These are phyloP conservation scores for Heterobasidion occidentale DNA, from an alignment of 1,284 basidiomycete genomes.

Conservation along the genomic window DNA sequence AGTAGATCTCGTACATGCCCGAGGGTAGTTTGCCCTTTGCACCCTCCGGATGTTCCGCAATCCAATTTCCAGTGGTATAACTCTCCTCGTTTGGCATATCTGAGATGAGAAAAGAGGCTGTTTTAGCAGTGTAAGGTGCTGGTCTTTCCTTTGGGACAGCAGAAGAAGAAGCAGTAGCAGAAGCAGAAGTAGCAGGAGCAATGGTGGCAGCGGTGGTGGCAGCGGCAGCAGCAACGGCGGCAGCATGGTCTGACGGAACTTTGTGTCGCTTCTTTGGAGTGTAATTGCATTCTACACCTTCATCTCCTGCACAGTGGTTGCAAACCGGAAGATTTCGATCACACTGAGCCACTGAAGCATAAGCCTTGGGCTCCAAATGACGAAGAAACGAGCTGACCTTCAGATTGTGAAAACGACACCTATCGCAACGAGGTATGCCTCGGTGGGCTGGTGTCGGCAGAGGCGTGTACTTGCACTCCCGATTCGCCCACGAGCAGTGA, in stretches of 20 bases:
- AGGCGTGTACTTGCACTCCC: conserved; percentile 65
- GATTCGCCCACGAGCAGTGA: conserved; percentile 57
- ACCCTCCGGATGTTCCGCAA: conserved; percentile 13
- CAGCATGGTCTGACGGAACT: conserved; percentile 36
- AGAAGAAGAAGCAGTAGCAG: no score
- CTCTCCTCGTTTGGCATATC: conserved; percentile 24
- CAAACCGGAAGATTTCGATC: conserved; percentile 64
- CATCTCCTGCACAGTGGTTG: conserved; percentile 49
- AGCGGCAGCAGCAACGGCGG: conserved; percentile 9
- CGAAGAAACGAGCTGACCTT: conserved; percentile 36
- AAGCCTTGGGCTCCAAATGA: conserved; percentile 2
- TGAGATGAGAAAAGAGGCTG: conserved; percentile 43
- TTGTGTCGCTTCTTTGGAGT: conserved; percentile 62
- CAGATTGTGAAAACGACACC: conserved; percentile 54
- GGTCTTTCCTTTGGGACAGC: conserved; percentile 19
- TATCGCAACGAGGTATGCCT: conserved; percentile 65
- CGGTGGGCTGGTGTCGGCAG: conserved; percentile 66
- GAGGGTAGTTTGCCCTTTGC: conserved; percentile 3
- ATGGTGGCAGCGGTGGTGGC: no score
- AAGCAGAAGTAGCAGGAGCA: no score
- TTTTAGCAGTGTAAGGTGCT: conserved; percentile 37
- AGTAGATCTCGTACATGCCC: conserved; percentile 9
- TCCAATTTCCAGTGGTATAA: conserved; percentile 14
- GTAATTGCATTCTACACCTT: conserved; percentile 53
- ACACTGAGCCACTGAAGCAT: conserved; percentile 31